Base-by-base conservation (phyloP, 1,139 yeast genomes). In the Candida sanyaensis region DNA sequence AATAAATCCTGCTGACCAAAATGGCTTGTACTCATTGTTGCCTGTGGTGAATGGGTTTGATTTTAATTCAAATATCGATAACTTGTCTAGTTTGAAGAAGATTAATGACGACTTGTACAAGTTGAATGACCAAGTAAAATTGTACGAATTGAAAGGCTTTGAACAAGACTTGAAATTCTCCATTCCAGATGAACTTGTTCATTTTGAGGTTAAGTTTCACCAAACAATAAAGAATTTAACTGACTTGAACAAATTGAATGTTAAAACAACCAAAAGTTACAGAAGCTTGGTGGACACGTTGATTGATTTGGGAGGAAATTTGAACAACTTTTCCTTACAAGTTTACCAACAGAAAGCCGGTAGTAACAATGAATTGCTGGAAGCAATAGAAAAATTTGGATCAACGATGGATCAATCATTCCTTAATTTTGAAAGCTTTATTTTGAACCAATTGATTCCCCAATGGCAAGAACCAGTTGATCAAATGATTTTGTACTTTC, bases 401-500 rank as follows among this genome's bases (percentile, higher is more conserved):
- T 71, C 77, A 6, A 71, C 78, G 2, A 66, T 75, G 41, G 81
- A 76, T 55, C 63, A 68, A 46, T 69, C 64, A 47, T 76, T 73
- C 48, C 60, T 76, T 39, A 71, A 68, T 52, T 71, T 65, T 48
- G 81, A 76, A 56, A 64, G 69, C 21, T 75, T 73, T 50, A 55
- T 72, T 3, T 56, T 64, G 37, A 60, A 66, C 38, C 60, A 63
- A 37, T 66, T 73, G 39, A 63, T 75, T 6, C 77, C 80, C 1
- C 65, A 70, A 45, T 75, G 79, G 79, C 78, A 75, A 51, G 81
- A 76, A 53, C 76, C 78, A 10, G 65, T 74, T 29, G 66, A 70
- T 53, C 79, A 73, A 54, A 56, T 75, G 44, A 64, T 69, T 23
- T 78, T 73, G 51, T 73, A 76, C 50, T 70, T 69, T 52, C 54